A percentile compares a stretch with the other conserved stretches of the same genome.
These are phyloP conservation scores for Pisolithus thermaeus DNA, from an alignment of 1,284 basidiomycete genomes.

Conservation along the genomic window DNA sequence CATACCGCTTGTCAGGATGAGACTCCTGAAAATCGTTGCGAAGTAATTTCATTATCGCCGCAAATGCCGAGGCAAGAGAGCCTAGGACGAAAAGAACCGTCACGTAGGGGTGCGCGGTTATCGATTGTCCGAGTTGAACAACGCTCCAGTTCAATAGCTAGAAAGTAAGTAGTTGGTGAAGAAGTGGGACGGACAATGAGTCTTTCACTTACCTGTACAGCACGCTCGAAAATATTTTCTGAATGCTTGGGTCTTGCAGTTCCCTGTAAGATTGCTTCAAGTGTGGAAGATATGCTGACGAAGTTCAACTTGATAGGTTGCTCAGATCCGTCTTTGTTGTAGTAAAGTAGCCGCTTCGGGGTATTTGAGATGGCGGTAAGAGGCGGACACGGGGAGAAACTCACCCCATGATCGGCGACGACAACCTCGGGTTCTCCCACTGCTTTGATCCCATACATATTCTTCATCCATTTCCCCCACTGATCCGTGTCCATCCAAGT, in stretches of 20 bases:
- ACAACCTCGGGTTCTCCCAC: constrained; percentile 53
- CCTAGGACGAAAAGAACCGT: constrained; percentile 6
- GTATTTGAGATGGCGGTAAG: constrained; percentile 14
- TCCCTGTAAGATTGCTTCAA: constrained; percentile 63
- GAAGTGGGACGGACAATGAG: not conserved
- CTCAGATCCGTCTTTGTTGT: constrained; percentile 49
- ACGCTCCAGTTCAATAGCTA: constrained; percentile 17
- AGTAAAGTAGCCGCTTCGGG: constrained; percentile 61
- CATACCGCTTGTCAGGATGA: constrained; percentile 13
- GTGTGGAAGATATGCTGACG: constrained; percentile 58
- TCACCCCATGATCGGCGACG: constrained; percentile 75
- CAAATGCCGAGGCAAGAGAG: constrained; percentile 8
- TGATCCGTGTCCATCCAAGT: constrained; percentile 77
- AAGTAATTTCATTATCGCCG: constrained; percentile 11
- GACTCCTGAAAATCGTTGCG: constrained; percentile 13
- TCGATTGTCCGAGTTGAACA: constrained; percentile 4
- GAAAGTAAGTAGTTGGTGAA: not conserved
- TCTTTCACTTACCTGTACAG: constrained; percentile 52
- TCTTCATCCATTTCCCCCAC: constrained; percentile 84
- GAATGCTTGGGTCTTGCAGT: constrained; percentile 57
- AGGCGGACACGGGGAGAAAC: constrained; percentile 20
- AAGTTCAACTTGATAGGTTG: constrained; percentile 50
- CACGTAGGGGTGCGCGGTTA: constrained; percentile 21
- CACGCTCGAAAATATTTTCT: constrained; percentile 62
- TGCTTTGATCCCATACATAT: constrained; percentile 68